These are phyloP conservation scores for Yamadazyma aaseri DNA, from an alignment of 1,139 yeast genomes.

Conservation along the genomic window DNA sequence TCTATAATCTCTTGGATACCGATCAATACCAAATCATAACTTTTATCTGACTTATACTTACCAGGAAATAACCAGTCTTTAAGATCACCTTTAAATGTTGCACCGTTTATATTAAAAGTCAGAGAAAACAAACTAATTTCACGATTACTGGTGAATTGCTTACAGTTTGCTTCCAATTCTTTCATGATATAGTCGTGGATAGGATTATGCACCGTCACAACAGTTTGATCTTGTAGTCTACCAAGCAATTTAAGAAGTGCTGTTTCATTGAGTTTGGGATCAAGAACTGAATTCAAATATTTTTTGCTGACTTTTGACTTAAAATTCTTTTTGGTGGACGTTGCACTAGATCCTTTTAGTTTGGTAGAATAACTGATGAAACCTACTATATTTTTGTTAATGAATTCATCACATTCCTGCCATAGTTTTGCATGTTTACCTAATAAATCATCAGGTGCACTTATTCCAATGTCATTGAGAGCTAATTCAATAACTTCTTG, in stretches of 20 bases:
- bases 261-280: slow-evolving; percentile 40
- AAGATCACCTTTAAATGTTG: slow-evolving; percentile 51
- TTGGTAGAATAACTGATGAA: slow-evolving; percentile 35
- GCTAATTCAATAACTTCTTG: slow-evolving; percentile 63
- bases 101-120: slow-evolving; percentile 72
- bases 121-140: slow-evolving; percentile 59
- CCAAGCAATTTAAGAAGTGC: slow-evolving; percentile 53
- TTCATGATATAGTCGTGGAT: slow-evolving; percentile 64
- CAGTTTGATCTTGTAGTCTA: slow-evolving; percentile 45
- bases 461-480: slow-evolving; percentile 49
- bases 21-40: slow-evolving; percentile 69
- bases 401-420: slow-evolving; percentile 55
- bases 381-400: slow-evolving; percentile 44
- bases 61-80: slow-evolving; percentile 58
- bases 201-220: slow-evolving; percentile 60
- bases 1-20: slow-evolving; percentile 95
- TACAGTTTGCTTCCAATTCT: slow-evolving; percentile 48
- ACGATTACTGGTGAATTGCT: slow-evolving; percentile 50
- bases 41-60: slow-evolving; percentile 9
- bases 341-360: slow-evolving; percentile 30
- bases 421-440: slow-evolving; percentile 57
- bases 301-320: slow-evolving; percentile 49
- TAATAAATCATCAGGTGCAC: slow-evolving; percentile 40
- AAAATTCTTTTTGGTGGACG: slow-evolving; percentile 34
- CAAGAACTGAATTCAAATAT: slow-evolving; percentile 42